Conservation (phyloP, 768 basidiomycete species). For the Leccinum rimulosum region DNA sequence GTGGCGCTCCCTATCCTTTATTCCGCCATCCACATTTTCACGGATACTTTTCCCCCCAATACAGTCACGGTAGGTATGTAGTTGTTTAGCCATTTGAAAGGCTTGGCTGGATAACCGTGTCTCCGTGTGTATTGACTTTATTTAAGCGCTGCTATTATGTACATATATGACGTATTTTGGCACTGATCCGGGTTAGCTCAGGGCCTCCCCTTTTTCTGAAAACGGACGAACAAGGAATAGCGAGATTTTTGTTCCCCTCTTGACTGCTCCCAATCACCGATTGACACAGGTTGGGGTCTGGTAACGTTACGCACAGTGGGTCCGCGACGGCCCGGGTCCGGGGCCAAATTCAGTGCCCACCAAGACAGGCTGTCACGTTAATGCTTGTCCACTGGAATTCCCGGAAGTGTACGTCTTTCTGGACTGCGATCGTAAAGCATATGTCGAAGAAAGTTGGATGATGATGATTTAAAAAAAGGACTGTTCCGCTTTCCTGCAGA, state of each 20-base stretch:
- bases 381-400: not conserved
- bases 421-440: not conserved
- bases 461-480: not conserved
- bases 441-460: not conserved
- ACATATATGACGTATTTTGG: too few species aligned
- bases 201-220: too few species aligned
- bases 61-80: too few species aligned
- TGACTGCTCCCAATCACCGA: not conserved
- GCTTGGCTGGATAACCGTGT: not conserved
- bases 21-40: too few species aligned
- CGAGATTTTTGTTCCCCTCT: too few species aligned
- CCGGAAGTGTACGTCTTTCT: not conserved
- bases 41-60: too few species aligned
- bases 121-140: not conserved
- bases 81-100: not conserved
- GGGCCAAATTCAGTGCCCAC: too few species aligned
- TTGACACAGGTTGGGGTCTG: too few species aligned
- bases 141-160: not conserved
- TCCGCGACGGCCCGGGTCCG: too few species aligned
- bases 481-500: not conserved
- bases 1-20: not conserved
- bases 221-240: too few species aligned
- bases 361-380: not conserved
- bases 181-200: not conserved
- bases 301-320: not conserved